Evolutionary conservation across 768 basidiomycete species (phyloP).

Genomic region (Rhodotorula toruloides): DNA sequence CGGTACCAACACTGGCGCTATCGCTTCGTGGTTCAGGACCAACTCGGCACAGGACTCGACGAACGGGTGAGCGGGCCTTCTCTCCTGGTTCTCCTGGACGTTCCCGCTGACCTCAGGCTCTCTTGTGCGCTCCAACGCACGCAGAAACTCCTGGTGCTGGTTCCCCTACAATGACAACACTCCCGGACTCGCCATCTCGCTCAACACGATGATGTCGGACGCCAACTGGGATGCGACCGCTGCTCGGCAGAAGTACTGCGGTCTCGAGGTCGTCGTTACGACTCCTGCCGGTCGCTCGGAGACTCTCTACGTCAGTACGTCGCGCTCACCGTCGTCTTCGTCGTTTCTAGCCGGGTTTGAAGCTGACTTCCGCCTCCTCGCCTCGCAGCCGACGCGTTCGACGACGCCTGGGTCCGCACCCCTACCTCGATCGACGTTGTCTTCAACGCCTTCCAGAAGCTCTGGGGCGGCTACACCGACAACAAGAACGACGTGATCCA

Average conservation of each 20-base stretch:
- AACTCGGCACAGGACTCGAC: conserved; percentile 31
- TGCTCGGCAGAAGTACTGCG: conserved; percentile 39
- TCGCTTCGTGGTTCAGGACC: conserved; percentile 38
- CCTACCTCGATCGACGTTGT: conserved; percentile 32
- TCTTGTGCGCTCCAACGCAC: conserved; percentile 24
- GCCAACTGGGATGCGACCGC: conserved; percentile 20
- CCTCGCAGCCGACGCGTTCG: conserved; percentile 34
- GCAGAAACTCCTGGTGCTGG: conserved; percentile 35
- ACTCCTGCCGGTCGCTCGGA: conserved; percentile 26
- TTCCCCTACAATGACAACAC: conserved; percentile 29
- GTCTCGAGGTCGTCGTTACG: conserved; percentile 34
- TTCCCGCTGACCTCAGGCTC: too few relatives aligned
- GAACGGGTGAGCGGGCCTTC: conserved; percentile 12
- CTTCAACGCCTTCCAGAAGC: conserved; percentile 20
- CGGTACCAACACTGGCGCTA: conserved; percentile 16
- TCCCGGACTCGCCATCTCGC: conserved; percentile 36
- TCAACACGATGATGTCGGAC: conserved; percentile 37
- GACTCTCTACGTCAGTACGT: conserved; percentile 18
- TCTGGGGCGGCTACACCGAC: conserved; percentile 25
- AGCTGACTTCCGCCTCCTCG: background rate
- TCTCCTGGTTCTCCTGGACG: too few relatives aligned
- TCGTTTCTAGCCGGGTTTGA: too few relatives aligned
- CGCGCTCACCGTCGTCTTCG: background rate
- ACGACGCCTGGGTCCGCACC: conserved; percentile 34
- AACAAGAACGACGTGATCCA: conserved; percentile 39